phyloP scores from a whole-genome alignment of 441 rosid species.

The Jatropha podagrica region DNA sequence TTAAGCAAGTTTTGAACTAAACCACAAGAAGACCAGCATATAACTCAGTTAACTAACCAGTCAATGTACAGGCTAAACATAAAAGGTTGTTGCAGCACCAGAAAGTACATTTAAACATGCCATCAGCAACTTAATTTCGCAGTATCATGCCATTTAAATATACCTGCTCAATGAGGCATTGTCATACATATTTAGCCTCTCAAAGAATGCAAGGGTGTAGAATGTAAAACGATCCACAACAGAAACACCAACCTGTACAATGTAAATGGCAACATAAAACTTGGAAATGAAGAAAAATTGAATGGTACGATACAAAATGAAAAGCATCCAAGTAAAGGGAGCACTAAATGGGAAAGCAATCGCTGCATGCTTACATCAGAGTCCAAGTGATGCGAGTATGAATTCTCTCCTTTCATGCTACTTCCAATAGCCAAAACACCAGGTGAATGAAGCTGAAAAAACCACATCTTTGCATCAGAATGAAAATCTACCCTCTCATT shows the following conservation, averaged over 20 bases:
- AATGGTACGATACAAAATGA: conserved; percentile 1
- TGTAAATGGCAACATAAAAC: conserved; percentile 3
- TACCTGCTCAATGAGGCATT: conserved; percentile 95
- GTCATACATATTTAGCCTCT: conserved; percentile 82
- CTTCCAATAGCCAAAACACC: conserved; percentile 97
- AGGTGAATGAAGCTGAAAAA: conserved; percentile 84
- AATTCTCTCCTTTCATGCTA: conserved; percentile 95
- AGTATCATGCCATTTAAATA: conserved; percentile 12
- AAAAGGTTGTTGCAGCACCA: neutral
- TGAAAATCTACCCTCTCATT: conserved; percentile 7
- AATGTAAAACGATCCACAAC: conserved; percentile 96
- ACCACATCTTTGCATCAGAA: conserved; percentile 9
- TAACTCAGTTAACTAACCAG: neutral
- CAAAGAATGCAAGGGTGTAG: conserved; percentile 95
- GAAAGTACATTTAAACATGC: neutral
- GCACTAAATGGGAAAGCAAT: neutral
- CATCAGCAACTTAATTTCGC: conserved; percentile 13
- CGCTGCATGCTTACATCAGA: conserved; percentile 67
- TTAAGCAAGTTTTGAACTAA: neutral
- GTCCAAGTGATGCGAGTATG: conserved; percentile 96
- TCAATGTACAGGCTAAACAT: neutral
- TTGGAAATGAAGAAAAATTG: conserved; percentile 11
- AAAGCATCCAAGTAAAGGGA: neutral
- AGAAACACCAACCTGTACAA: conserved; percentile 84
- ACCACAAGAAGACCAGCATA: neutral